These are phyloP conservation scores for Hortiboletus campestris DNA, from an alignment of 768 basidiomycete species.

Conservation along the genomic window DNA sequence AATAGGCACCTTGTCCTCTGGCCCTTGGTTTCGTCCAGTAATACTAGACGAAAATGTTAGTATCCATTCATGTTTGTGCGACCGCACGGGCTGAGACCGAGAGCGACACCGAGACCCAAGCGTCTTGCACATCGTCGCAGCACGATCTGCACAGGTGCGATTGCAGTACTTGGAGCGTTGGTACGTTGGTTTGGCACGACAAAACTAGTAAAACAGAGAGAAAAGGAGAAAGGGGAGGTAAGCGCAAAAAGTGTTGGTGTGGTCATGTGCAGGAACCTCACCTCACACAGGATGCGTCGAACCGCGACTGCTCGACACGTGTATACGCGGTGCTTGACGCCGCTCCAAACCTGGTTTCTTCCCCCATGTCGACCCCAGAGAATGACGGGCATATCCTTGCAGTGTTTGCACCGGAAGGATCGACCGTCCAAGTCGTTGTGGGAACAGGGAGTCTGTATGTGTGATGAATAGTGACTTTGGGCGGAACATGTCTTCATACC, in stretches of 20 bases:
- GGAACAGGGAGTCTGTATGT: too few relatives aligned
- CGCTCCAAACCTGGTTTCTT: neutral
- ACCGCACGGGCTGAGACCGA: neutral
- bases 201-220: conserved; percentile 37
- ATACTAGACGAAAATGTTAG: conserved; percentile 12
- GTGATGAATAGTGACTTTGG: too few relatives aligned
- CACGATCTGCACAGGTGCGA: conserved; percentile 54
- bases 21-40: conserved; percentile 22
- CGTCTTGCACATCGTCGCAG: conserved; percentile 31
- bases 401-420: too few relatives aligned
- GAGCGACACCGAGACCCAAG: neutral
- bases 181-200: conserved; percentile 56
- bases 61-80: neutral
- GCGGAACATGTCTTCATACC: too few relatives aligned
- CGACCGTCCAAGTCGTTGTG: too few relatives aligned
- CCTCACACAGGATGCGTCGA: conserved; percentile 23
- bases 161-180: conserved; percentile 58
- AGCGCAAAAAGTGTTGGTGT: neutral
- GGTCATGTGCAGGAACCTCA: conserved; percentile 1
- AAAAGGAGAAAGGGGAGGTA: neutral
- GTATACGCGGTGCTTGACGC: conserved; percentile 12
- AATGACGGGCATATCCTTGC: too few relatives aligned
- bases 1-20: conserved; percentile 17
- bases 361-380: too few relatives aligned
- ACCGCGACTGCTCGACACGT: conserved; percentile 5